Base-by-base conservation (phyloP, 441 rosid genomes). In the Lagerstroemia fauriei region DNA sequence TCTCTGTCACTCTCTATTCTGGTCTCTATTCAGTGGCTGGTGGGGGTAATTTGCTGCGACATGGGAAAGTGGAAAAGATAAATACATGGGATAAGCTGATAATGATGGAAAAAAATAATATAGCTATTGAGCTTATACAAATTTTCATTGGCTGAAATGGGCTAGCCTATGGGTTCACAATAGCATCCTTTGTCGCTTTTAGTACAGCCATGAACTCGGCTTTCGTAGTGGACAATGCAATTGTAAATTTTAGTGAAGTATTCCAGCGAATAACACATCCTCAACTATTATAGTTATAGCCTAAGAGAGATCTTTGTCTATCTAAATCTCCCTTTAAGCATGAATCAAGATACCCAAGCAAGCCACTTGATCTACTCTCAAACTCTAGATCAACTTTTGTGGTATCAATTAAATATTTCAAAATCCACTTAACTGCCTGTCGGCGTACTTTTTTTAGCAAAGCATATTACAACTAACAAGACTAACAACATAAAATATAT, bases 361-460 rank as follows among this genome's bases (percentile, higher is more conserved):
- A 59, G 24, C 27, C 27, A 22, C 1, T 24, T 1, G 9, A 20
- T 4, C 61, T 56, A 11, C 20, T 18, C 5, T 24, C 24, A 18
- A 59, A 5, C 66, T 59, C 29, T 25, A 59, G 20, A 25, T 5
- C 22, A 59, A 59, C 27, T 7, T 7, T 29, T 1, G 10, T 22
- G 2, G 9, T 24, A 59, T 1, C 66, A 46, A 24, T 57, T 22
- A 77, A 18, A 59, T 38, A 71, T 9, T 29, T 59, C 5, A 73
- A 38, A 44, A 80, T 80, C 84, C 61, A 81, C 59, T 84, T 84
- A 7, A 77, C 34, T 3, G 38, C 53, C 3, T 57, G 12, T 65
- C 11, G 77, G 13, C 81, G 41, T 29, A 9, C 50, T 14, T 63
- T 77, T 41, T 75, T 51, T 8, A 75, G 44, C 44, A 38, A 38